These are phyloP conservation scores for Podospora sp. DNA, from an alignment of 495 filamentous ascomycete species.

Conservation along the genomic window DNA sequence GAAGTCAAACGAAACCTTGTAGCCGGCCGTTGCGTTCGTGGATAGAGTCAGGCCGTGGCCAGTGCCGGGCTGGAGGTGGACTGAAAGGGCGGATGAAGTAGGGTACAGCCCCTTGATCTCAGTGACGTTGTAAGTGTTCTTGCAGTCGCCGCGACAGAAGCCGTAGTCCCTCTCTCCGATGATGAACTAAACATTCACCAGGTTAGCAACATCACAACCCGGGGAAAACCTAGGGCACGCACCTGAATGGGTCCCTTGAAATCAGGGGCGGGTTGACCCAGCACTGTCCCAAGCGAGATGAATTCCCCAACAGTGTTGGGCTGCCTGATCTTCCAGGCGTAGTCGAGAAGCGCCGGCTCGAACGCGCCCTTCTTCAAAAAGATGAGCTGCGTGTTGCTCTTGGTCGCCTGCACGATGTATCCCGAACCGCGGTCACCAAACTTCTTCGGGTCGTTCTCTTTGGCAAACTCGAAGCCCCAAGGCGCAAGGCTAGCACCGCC, in stretches of 20 bases:
- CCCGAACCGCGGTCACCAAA: conserved; percentile 24
- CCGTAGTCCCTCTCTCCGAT: conserved; percentile 34
- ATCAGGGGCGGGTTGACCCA: conserved; percentile 19
- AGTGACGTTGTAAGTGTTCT: conserved; percentile 3
- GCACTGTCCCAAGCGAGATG: conserved; percentile 16
- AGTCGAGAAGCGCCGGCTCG: conserved; percentile 30
- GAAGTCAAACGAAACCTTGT: conserved; percentile 35
- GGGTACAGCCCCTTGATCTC: conserved; percentile 28
- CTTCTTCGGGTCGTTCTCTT: conserved; percentile 13
- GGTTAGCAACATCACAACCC: not conserved
- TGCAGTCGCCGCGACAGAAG: conserved; percentile 29
- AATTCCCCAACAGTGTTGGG: conserved; percentile 34
- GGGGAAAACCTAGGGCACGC: not conserved
- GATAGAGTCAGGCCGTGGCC: conserved; percentile 43
- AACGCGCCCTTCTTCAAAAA: conserved; percentile 29
- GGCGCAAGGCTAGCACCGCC: conserved; percentile 31
- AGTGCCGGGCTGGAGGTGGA: conserved; percentile 35
- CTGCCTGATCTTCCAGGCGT: conserved; percentile 31
- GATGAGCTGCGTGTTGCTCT: conserved; percentile 26
- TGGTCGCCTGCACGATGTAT: conserved; percentile 33
- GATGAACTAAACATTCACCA: conserved; percentile 23
- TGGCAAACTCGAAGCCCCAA: conserved; percentile 27
- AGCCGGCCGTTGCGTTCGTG: conserved; percentile 38
- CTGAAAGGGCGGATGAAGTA: conserved; percentile 29
- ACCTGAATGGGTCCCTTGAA: conserved; percentile 34